Conservation (phyloP, 2,329 filamentous ascomycete genomes). For the Hypoxylon sp. region DNA sequence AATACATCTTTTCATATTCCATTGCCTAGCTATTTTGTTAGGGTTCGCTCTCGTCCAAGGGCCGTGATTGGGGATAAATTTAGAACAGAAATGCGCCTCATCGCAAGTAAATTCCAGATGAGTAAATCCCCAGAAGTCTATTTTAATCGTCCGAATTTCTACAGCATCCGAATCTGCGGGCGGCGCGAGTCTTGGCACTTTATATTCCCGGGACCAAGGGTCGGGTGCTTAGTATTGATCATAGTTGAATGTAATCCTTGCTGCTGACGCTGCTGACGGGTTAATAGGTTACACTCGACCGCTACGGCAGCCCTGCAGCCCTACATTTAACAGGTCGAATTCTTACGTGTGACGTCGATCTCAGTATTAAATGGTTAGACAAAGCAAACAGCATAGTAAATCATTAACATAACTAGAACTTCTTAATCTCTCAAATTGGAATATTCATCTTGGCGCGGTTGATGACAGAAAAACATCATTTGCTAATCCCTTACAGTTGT, state of each 20-base stretch:
- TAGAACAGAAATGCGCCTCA: constrained; percentile 2
- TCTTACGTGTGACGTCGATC: constrained; percentile 3
- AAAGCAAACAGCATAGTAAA: not conserved
- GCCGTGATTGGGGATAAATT: not conserved
- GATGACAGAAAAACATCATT: too few species aligned
- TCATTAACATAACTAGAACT: not conserved
- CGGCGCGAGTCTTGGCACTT: not conserved
- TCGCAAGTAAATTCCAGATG: not conserved
- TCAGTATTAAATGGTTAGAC: not conserved
- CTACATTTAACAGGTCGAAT: not conserved
- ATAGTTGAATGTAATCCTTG: not conserved
- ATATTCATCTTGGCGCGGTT: too few species aligned
- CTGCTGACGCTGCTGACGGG: not conserved
- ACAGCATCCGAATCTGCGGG: not conserved
- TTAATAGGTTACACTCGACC: not conserved
- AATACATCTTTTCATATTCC: not conserved
- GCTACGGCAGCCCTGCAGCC: not conserved
- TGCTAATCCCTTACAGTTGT: not conserved
- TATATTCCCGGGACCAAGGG: not conserved
- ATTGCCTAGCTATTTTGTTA: too few species aligned
- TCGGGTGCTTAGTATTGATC: not conserved
- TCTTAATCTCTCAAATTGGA: not conserved
- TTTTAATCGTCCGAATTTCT: not conserved
- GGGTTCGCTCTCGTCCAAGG: not conserved
- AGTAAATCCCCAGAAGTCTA: not conserved